phyloP scores from a whole-genome alignment of 2,329 filamentous ascomycete species.

The Sclerotinia sclerotiorum region DNA sequence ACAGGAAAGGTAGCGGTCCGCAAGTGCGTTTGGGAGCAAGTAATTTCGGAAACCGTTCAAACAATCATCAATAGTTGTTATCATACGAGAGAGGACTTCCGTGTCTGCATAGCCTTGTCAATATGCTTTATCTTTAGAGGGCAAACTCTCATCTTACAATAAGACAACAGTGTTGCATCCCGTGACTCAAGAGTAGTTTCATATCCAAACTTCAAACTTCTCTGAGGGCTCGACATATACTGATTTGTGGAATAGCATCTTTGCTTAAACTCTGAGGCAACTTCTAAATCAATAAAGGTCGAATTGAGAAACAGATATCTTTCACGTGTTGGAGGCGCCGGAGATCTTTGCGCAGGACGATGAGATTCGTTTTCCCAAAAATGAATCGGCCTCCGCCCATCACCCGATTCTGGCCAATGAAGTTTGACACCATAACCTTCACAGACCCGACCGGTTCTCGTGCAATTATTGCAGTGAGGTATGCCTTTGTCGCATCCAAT shows the following conservation, averaged over 20 bases:
- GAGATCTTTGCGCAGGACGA: constrained; percentile 21
- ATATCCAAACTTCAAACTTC: constrained; percentile 42
- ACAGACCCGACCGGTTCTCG: constrained; percentile 45
- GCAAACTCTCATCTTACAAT: constrained; percentile 11
- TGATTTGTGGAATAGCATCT: constrained; percentile 26
- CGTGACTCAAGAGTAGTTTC: constrained; percentile 35
- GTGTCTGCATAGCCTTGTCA: constrained; percentile 16
- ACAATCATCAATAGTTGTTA: constrained; percentile 50
- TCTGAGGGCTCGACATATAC: constrained; percentile 40
- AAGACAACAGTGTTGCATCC: constrained; percentile 34
- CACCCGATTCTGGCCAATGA: constrained; percentile 49
- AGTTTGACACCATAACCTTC: constrained; percentile 49
- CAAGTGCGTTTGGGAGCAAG: constrained; percentile 49
- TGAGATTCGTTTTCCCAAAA: constrained; percentile 24
- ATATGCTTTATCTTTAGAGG: not conserved
- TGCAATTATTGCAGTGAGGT: constrained; percentile 48
- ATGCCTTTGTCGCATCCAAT: constrained; percentile 49
- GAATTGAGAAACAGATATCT: constrained; percentile 19
- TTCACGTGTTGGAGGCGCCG: not conserved
- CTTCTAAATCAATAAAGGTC: not conserved
- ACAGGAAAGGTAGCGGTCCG: constrained; percentile 35
- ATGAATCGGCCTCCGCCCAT: constrained; percentile 43
- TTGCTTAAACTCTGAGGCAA: constrained; percentile 35
- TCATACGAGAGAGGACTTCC: constrained; percentile 32
- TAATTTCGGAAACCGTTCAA: constrained; percentile 50